Conservation (phyloP, 1,284 basidiomycete species). For the Tilletia indica region DNA sequence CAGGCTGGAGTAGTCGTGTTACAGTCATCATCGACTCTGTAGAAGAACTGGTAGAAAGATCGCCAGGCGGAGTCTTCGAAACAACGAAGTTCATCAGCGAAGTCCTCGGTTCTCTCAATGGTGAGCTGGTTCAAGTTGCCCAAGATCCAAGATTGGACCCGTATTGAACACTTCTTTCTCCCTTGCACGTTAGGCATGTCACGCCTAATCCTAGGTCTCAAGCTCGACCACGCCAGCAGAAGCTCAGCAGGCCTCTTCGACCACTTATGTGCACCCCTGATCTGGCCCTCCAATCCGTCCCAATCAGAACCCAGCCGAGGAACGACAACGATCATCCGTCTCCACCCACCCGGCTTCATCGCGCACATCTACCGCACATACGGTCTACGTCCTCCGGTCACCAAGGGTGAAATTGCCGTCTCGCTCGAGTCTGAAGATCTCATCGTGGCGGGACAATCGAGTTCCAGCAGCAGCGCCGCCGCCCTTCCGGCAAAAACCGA, state of each 20-base stretch:
- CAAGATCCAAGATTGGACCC: too few relatives aligned
- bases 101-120: slow-evolving; percentile 22
- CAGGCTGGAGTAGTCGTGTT: slow-evolving; percentile 21
- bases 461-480: neutral
- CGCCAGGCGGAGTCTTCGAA: slow-evolving; percentile 18
- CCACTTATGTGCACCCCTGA: slow-evolving; percentile 31
- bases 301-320: slow-evolving; percentile 20
- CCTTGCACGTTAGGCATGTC: slow-evolving; percentile 23
- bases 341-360: slow-evolving; percentile 34
- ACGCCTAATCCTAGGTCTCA: slow-evolving; percentile 33
- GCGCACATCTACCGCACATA: slow-evolving; percentile 38
- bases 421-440: slow-evolving; percentile 28
- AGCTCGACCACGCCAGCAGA: slow-evolving; percentile 24
- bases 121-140: neutral
- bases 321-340: slow-evolving; percentile 25
- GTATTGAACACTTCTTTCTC: neutral
- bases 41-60: slow-evolving; percentile 30
- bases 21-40: slow-evolving; percentile 43
- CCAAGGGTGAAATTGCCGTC: slow-evolving; percentile 16
- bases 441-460: slow-evolving; percentile 13
- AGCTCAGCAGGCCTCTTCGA: slow-evolving; percentile 25
- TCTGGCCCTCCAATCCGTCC: slow-evolving; percentile 25
- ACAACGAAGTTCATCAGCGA: slow-evolving; percentile 25
- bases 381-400: slow-evolving; percentile 36
- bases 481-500: neutral